Conservation (phyloP, 2,329 filamentous ascomycete species). For the Tolypocladium sp. region DNA sequence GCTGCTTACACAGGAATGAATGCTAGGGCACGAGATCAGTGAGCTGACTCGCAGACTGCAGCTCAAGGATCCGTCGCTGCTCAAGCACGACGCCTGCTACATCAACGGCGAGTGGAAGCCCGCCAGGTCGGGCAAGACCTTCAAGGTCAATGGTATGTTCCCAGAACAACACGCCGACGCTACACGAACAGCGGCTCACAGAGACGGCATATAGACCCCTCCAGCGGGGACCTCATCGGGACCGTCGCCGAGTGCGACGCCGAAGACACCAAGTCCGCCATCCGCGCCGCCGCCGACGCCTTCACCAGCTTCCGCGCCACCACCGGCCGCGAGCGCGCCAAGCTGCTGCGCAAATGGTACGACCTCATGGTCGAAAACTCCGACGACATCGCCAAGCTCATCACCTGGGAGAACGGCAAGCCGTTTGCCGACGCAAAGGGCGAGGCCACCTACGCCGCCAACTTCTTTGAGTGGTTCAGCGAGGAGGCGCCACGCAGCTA, state of each 20-base stretch:
- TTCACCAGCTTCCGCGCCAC: slow-evolving; percentile 61
- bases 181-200: too few species aligned
- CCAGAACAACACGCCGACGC: not conserved
- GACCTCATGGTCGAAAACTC: slow-evolving; percentile 69
- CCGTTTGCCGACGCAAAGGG: slow-evolving; percentile 65
- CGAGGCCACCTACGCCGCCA: slow-evolving; percentile 64
- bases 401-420: slow-evolving; percentile 89
- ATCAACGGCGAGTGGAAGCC: slow-evolving; percentile 90
- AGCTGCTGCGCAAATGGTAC: slow-evolving; percentile 72
- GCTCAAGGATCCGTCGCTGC: slow-evolving; percentile 71
- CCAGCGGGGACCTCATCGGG: slow-evolving; percentile 72
- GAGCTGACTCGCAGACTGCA: slow-evolving; percentile 18
- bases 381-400: slow-evolving; percentile 72
- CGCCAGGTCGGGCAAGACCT: slow-evolving; percentile 82
- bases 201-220: slow-evolving; percentile 52
- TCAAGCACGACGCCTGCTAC: slow-evolving; percentile 75
- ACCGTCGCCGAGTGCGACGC: slow-evolving; percentile 76
- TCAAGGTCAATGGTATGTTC: slow-evolving; percentile 63
- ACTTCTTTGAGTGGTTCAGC: slow-evolving; percentile 74
- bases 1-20: not conserved
- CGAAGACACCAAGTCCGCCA: slow-evolving; percentile 71
- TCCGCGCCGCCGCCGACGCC: slow-evolving; percentile 72
- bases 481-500: slow-evolving; percentile 68
- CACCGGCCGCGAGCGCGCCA: slow-evolving; percentile 66
- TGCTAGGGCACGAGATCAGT: not conserved